Conservation (phyloP, 176 grass and related monocot genomes). For the Panicum miliaceum region DNA sequence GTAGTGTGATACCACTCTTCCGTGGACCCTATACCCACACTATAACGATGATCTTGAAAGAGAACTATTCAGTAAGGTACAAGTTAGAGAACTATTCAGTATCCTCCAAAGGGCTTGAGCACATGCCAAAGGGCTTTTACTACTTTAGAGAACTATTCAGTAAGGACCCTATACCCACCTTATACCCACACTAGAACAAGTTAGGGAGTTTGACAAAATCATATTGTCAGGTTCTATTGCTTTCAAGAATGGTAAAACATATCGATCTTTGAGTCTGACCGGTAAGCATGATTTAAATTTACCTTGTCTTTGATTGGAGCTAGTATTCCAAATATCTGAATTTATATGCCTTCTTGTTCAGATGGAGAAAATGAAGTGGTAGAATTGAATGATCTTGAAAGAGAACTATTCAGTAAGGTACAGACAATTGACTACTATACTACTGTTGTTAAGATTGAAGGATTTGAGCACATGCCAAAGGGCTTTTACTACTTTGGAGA, state of each 20-base stretch:
- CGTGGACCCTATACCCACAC: no score
- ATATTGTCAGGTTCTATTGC: conserved; percentile 67
- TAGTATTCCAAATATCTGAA: conserved; percentile 31
- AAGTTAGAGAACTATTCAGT: no score
- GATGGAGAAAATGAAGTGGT: conserved; percentile 68
- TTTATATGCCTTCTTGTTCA: conserved; percentile 33
- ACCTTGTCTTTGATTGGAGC: conserved; percentile 8
- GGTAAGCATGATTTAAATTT: conserved; percentile 48
- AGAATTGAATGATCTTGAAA: conserved; percentile 70
- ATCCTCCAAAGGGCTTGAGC: no score
- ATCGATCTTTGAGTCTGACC: conserved; percentile 59
- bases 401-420: conserved; percentile 72
- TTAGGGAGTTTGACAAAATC: conserved; percentile 71
- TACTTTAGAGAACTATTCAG: no score
- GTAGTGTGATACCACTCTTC: no score
- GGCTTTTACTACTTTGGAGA: conserved; percentile 83
- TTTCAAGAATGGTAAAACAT: conserved; percentile 71
- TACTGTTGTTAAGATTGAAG: conserved; percentile 66
- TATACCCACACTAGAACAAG: no score
- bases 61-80: no score
- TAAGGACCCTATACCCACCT: no score
- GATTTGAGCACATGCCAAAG: conserved; percentile 68
- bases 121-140: no score
- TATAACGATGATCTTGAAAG: no score
- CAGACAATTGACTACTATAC: conserved; percentile 73